Conservation (phyloP, 768 basidiomycete genomes). For the Neoboletus subvelutipes region DNA sequence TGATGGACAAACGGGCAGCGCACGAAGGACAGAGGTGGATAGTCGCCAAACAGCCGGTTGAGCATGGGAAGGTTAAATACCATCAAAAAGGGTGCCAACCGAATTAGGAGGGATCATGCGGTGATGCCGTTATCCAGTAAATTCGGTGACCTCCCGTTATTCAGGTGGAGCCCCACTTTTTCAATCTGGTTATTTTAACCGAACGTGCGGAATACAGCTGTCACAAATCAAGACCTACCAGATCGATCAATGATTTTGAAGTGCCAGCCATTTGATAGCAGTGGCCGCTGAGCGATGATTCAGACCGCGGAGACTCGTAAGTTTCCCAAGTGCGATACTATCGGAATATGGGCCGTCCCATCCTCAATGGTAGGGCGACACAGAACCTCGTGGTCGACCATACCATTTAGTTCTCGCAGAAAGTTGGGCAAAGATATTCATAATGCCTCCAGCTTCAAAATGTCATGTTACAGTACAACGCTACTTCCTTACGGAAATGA, state of each 20-base stretch:
- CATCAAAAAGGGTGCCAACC: not conserved
- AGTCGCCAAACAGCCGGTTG: not conserved
- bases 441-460: not conserved
- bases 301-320: not conserved
- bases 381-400: not conserved
- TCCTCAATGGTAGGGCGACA: not conserved
- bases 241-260: not conserved
- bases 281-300: not conserved
- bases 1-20: not conserved
- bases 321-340: not conserved
- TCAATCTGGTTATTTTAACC: not conserved
- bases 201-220: not conserved
- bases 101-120: slow-evolving; percentile 5
- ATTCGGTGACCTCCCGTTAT: not conserved
- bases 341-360: not conserved
- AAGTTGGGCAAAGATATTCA: not conserved
- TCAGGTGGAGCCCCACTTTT: slow-evolving; percentile 9
- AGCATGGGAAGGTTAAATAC: slow-evolving; percentile 21
- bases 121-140: slow-evolving; percentile 17
- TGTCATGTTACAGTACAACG: not conserved
- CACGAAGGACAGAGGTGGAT: not conserved
- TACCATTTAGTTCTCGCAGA: not conserved
- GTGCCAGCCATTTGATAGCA: not conserved
- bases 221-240: not conserved
- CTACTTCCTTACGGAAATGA: not conserved